These are phyloP conservation scores for Lolium multiflorum DNA, from an alignment of 176 grass and related monocot genomes.

Conservation along the genomic window DNA sequence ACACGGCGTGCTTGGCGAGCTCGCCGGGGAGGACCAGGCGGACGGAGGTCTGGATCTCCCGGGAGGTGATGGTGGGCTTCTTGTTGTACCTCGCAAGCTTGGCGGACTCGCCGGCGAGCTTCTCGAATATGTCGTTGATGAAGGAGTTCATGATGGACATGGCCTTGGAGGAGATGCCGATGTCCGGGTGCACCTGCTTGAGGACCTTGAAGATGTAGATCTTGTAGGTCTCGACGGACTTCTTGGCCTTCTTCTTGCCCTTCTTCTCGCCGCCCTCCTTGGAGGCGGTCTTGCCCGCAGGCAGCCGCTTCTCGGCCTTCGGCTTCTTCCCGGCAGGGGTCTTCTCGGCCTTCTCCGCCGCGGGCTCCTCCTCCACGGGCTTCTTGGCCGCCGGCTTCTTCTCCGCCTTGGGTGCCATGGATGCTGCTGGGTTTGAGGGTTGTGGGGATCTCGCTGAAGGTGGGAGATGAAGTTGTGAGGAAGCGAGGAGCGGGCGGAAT, in stretches of 20 bases:
- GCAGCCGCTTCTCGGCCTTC: neutral
- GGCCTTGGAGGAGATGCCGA: slow-evolving; percentile 91
- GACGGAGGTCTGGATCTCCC: slow-evolving; percentile 75
- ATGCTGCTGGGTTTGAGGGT: neutral
- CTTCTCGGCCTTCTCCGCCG: neutral
- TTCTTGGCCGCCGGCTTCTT: neutral
- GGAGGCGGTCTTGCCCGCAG: neutral
- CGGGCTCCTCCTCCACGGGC: too few species aligned
- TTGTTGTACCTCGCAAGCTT: slow-evolving; percentile 84
- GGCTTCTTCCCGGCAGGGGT: neutral
- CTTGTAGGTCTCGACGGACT: slow-evolving; percentile 81
- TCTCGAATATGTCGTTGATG: slow-evolving; percentile 91
- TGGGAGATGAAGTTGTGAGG: neutral
- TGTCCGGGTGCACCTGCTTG: slow-evolving; percentile 89
- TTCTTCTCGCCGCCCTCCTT: neutral
- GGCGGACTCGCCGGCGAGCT: slow-evolving; percentile 63
- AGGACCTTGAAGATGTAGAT: slow-evolving; percentile 98
- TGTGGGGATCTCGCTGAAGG: neutral
- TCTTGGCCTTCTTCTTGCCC: slow-evolving; percentile 57
- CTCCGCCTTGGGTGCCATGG: neutral
- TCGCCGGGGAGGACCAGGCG: slow-evolving; percentile 67
- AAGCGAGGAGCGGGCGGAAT: neutral
- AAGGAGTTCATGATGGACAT: slow-evolving; percentile 98
- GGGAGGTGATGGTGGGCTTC: slow-evolving; percentile 80
- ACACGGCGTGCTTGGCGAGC: slow-evolving; percentile 76